Evolutionary conservation across 352 stramenopile genomes (phyloP).

Genomic region (Globisporangium iwayamae): DNA sequence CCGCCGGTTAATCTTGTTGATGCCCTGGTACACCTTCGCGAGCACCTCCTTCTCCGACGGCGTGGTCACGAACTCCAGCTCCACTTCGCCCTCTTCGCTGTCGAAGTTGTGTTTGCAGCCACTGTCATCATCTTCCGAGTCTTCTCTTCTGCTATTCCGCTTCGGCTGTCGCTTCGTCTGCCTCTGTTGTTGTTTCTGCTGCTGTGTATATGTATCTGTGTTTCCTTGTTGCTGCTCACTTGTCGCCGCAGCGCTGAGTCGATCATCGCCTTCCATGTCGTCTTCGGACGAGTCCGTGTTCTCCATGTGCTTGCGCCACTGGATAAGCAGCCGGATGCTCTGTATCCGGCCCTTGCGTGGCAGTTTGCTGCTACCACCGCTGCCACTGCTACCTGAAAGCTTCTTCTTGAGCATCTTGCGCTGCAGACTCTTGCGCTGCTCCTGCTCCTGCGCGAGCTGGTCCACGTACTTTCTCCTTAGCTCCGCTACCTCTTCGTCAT

Average conservation of each 20-base stretch:
- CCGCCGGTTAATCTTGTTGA: constrained; percentile 70
- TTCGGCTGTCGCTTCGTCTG: constrained; percentile 18
- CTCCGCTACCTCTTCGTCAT: constrained; percentile 50
- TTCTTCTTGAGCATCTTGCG: constrained; percentile 40
- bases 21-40: constrained; percentile 59
- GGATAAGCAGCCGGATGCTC: constrained; percentile 69
- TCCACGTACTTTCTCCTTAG: constrained; percentile 51
- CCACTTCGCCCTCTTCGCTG: constrained; percentile 29
- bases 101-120: constrained; percentile 14
- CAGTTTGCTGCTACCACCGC: constrained; percentile 17
- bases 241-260: background rate
- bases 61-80: constrained; percentile 63
- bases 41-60: constrained; percentile 71
- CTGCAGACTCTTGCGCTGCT: constrained; percentile 51
- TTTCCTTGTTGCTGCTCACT: constrained; percentile 1
- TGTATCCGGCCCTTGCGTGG: constrained; percentile 42
- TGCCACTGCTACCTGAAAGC: constrained; percentile 18
- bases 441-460: constrained; percentile 57
- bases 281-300: constrained; percentile 12
- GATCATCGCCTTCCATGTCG: constrained; percentile 13
- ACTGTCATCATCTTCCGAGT: constrained; percentile 10
- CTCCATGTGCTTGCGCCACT: constrained; percentile 54
- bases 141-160: constrained; percentile 14
- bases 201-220: background rate
- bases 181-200: constrained; percentile 11